Evolutionary conservation across 139 green algal species (phyloP).

Genomic region (Chlorella sp.): DNA sequence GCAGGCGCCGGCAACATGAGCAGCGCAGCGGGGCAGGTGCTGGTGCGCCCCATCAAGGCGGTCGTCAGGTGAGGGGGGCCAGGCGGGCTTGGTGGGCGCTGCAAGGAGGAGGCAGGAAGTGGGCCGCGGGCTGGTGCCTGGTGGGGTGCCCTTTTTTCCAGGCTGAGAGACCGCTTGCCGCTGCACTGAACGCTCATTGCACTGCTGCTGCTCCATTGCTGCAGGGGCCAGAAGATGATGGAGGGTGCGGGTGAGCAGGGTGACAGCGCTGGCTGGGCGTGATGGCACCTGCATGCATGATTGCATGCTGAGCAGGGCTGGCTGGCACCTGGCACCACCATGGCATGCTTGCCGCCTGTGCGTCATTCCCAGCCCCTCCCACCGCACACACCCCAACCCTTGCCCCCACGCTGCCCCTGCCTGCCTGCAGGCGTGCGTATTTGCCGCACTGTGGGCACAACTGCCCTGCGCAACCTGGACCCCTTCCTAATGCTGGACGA

Average conservation of each 20-base stretch:
- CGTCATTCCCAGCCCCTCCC: no score
- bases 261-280: no score
- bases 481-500: slow-evolving; percentile 87
- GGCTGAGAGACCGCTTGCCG: no score
- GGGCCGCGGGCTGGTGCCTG: neutral
- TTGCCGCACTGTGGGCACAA: slow-evolving; percentile 80
- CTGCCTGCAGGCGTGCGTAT: slow-evolving; percentile 79
- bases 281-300: no score
- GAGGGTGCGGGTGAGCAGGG: neutral
- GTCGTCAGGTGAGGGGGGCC: slow-evolving; percentile 53
- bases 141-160: neutral
- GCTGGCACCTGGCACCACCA: no score
- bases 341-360: no score
- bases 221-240: neutral
- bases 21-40: neutral
- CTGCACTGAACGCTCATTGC: no score
- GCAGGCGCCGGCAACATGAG: neutral
- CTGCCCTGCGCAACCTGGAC: slow-evolving; percentile 77
- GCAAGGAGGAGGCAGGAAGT: no score
- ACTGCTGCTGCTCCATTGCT: neutral
- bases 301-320: no score
- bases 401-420: neutral
- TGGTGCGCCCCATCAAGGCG: slow-evolving; percentile 39
- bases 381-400: no score
- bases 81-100: no score